Evolutionary conservation across 2,329 filamentous ascomycete genomes (phyloP), one percentile per base, ranked within the genome.

Genomic region (Talaromyces marneffei): DNA sequence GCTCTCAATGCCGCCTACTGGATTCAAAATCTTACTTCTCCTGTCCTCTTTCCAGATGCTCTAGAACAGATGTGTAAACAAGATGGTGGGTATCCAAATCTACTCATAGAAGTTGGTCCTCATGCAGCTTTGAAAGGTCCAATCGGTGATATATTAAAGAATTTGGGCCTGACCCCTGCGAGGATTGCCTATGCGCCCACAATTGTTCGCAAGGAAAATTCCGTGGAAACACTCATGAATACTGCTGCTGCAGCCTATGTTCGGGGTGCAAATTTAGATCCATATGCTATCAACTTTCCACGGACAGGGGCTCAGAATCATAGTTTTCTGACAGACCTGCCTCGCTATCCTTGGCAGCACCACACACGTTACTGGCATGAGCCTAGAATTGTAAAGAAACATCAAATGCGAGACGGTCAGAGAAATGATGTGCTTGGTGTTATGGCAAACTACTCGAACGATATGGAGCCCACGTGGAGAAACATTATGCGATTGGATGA

Each of bases 11-110:
- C 66, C 5, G 31, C 50, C 5, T 76, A 78, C 58, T 77, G 75
- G 72, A 66, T 69, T 1, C 63, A 68, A 20, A 77, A 77, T 61
- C 65, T 78, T 65, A 57, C 68, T 1, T 64, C 66, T 1, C 65
- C 74, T 3, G 74, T 77, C n/a, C 63, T 70, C 1, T 78, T 76
- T 62, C 66, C 66, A 18, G 57, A 67, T 16, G 69, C 69, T 25
- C 35, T 74, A 18, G 27, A 39, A 5, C 39, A 60, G 46, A 62
- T 65, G 25, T 35, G 58, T 39, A 63, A 63, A 10, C 53, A 57
- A 3, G 65, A 63, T 2, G 57, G n/a, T 6, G 53, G n/a, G 4
- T 14, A 3, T 33, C 59, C 59, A 4, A 53, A 52, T 23, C 14
- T 61, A 5, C 23, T 55, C n/a, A 53, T 67, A n/a, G 72, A 75